Conservation (phyloP, 352 stramenopile species). For the Phytophthora constricta region DNA sequence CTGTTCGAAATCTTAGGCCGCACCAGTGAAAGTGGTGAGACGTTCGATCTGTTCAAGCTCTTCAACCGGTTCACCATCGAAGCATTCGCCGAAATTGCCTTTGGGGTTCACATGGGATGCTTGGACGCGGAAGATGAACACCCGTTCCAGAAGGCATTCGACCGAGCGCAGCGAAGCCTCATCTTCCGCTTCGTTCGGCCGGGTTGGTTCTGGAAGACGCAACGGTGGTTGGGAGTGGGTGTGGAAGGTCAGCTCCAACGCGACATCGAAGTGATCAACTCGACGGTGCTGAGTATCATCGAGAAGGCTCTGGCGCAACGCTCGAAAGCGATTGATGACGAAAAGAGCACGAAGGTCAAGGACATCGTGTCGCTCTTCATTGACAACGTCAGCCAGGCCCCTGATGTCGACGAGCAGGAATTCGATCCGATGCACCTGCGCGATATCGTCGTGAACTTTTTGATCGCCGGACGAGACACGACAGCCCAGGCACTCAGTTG, state of each 20-base stretch:
- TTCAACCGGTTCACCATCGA: conserved; percentile 67
- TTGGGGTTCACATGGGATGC: conserved; percentile 51
- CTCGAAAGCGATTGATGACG: background rate
- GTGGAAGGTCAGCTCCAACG: conserved; percentile 37
- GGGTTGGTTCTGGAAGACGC: conserved; percentile 45
- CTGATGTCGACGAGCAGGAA: conserved; percentile 22
- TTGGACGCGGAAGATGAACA: conserved; percentile 41
- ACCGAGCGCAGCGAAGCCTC: conserved; percentile 41
- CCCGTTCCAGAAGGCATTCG: conserved; percentile 58
- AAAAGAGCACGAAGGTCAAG: background rate
- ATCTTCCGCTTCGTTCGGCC: conserved; percentile 43
- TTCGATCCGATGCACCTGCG: conserved; percentile 48
- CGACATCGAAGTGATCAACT: conserved; percentile 43
- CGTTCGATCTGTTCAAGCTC: conserved; percentile 45
- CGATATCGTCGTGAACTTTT: conserved; percentile 80
- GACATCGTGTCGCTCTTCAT: conserved; percentile 36
- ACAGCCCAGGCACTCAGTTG: conserved; percentile 72
- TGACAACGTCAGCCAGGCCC: conserved; percentile 15
- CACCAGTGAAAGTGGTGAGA: background rate
- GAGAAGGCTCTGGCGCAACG: conserved; percentile 29
- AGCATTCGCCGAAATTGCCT: conserved; percentile 71
- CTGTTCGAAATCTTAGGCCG: conserved; percentile 28
- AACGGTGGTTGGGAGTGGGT: conserved; percentile 37
- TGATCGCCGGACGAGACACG: conserved; percentile 78
- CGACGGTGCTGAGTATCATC: conserved; percentile 47